A percentile compares a stretch with the other conserved stretches of the same genome.
Evolutionary conservation across 2,329 filamentous ascomycete genomes (phyloP).

Genomic region (Monascus ruber): DNA sequence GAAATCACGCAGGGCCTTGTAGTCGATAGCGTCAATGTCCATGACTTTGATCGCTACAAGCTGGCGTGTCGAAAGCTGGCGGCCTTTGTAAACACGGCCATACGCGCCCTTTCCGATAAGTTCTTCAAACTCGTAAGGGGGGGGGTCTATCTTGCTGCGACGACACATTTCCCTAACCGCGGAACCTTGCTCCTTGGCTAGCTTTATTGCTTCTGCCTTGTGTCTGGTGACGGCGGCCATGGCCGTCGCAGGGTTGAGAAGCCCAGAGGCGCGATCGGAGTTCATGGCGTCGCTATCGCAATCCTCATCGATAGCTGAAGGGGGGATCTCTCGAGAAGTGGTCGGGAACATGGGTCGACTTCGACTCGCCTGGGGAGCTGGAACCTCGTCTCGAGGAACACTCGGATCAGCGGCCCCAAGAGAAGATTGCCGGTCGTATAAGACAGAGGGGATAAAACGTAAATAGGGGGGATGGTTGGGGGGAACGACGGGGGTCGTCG

Average conservation of each 20-base stretch:
- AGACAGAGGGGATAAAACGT: not conserved
- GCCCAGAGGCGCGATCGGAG: conserved; percentile 16
- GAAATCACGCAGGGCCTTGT: conserved; percentile 34
- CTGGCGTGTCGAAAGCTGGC: conserved; percentile 26
- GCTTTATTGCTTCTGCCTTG: conserved; percentile 36
- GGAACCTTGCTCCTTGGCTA: conserved; percentile 35
- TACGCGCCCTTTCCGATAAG: conserved; percentile 42
- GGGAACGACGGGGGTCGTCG: not conserved
- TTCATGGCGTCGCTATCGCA: no score
- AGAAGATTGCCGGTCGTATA: not conserved
- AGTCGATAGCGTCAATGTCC: conserved; percentile 39
- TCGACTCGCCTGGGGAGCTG: not conserved
- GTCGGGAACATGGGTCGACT: no score
- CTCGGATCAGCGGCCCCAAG: not conserved
- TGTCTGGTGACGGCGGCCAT: conserved; percentile 37
- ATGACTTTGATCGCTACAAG: conserved; percentile 42
- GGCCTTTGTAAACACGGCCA: conserved; percentile 41
- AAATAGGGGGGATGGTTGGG: not conserved
- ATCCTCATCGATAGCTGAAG: no score
- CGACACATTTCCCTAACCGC: conserved; percentile 38
- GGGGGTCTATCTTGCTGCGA: conserved; percentile 32
- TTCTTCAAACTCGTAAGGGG: conserved; percentile 40
- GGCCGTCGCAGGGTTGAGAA: conserved; percentile 31
- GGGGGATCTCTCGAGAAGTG: no score
- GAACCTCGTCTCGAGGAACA: not conserved